Evolutionary conservation across 1,139 yeast species (phyloP), one percentile per base, ranked within the genome.

Genomic region (Kodamaea sp.): DNA sequence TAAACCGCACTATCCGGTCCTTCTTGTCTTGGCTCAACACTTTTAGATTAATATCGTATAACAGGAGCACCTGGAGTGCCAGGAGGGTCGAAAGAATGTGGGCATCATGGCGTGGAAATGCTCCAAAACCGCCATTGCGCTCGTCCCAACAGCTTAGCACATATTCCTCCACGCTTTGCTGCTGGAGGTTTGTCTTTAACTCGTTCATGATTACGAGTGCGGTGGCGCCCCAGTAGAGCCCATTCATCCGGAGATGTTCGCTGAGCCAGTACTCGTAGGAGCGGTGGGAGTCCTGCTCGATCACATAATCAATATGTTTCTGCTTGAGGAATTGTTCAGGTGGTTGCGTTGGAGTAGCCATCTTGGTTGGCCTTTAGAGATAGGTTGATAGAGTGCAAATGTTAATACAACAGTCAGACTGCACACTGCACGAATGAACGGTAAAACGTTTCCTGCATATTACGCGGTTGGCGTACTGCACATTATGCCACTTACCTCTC

Each of bases 171-270:
- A 92, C 80, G 6, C 82, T 87, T 0, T 68, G 61, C 37, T 70
- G 64, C 9, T 82, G 73, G 33, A 92, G 74, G 1, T 79, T 72
- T 15, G 56, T 57, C n/a, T 73, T 73, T 15, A 70, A 63, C 2
- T 80, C 66, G 26, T 73, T 71, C 64, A 90, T 56, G 7, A 84
- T 61, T 32, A 77, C 76, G 24, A 90, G 62, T 0, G 97, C 88
- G 11, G 85, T 82, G 5, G 88, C 66, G 0, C 97, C 98, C 99
- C 99, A 92, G 57, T 94, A 92, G 2, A 94, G 70, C 5, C 98
- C 98, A 51, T 86, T 88, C 71, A 92, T 63, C 26, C 97, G 73
- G 34, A 92, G 70, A 57, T 92, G 97, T 52, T 94, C 97, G 16
- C 89, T 78, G 36, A 90, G 63, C 94, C 96, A 89, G 59, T 88